Evolutionary conservation across 2,329 filamentous ascomycete genomes (phyloP).

Genomic region (Magnaporthiopsis rhizophila): DNA sequence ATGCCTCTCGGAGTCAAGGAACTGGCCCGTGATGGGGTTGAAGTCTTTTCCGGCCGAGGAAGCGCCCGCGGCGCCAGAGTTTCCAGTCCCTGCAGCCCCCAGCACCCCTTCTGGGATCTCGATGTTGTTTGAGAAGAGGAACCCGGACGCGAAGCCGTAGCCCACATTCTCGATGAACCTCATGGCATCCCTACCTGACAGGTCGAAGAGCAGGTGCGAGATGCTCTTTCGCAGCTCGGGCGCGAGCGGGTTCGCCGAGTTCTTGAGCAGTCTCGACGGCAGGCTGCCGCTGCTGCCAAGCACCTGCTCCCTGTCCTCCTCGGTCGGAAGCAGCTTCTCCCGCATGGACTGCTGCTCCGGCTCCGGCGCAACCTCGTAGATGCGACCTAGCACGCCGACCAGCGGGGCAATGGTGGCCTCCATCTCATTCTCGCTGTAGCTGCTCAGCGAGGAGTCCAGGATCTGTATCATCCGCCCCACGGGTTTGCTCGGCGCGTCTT

Average conservation of each 20-base stretch:
- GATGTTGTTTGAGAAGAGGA: constrained; percentile 77
- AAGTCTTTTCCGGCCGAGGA: constrained; percentile 33
- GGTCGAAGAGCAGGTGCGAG: constrained; percentile 73
- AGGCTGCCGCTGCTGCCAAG: constrained; percentile 70
- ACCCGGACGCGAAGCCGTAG: constrained; percentile 89
- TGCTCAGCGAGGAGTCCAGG: constrained; percentile 56
- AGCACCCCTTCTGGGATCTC: constrained; percentile 55
- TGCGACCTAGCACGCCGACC: constrained; percentile 60
- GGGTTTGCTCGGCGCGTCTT: constrained; percentile 48
- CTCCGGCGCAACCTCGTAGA: constrained; percentile 63
- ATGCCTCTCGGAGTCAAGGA: constrained; percentile 57
- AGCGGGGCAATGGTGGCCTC: constrained; percentile 66
- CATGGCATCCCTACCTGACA: constrained; percentile 72
- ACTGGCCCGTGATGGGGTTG: constrained; percentile 85
- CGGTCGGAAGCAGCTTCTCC: constrained; percentile 62
- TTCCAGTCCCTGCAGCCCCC: constrained; percentile 17
- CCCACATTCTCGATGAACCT: constrained; percentile 87
- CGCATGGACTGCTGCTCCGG: constrained; percentile 56
- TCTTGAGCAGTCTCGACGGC: constrained; percentile 66
- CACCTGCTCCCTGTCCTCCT: constrained; percentile 66
- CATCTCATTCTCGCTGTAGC: constrained; percentile 60
- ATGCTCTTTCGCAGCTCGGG: constrained; percentile 67
- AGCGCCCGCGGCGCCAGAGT: constrained; percentile 5
- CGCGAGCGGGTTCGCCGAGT: constrained; percentile 66
- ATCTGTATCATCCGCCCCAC: constrained; percentile 61